Base-by-base conservation (phyloP, 2,329 filamentous ascomycete genomes). In the Ascochyta pisi region DNA sequence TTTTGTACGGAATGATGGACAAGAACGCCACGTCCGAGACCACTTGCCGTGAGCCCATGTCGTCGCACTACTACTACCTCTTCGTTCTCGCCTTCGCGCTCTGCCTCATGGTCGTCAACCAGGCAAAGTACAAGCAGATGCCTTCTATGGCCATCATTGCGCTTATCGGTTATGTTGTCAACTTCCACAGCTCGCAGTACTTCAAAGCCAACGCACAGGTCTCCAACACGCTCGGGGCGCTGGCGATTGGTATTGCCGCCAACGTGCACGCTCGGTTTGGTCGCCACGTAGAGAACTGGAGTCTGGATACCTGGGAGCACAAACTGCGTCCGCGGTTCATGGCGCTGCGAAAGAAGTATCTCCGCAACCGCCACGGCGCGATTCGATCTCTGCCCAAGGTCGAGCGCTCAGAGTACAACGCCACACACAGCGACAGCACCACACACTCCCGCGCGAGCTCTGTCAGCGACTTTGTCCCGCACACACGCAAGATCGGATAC, bases 201-300 rank as follows among this genome's bases (percentile, higher is more conserved):
- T 91, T 94, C 70, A 77, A 82, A 23, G 84, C 82, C 45, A 92
- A 91, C 65, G 84, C 86, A 0, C 90, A 93, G 62, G 85, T 96
- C 29, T 87, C 88, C 51, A 92, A 89, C 74, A 91, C 90, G 38
- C 82, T 95, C 2, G 90, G 90, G 29, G 90, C 91, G 0, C 82
- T 96, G 46, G 84, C 86, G 0, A 86, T 96, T 13, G 91, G 91
- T 10, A 83, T 93, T 31, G 78, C 92, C 45, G 91, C 90, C 3
- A 96, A 96, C 63, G 70, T 92, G 2, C 94, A 95, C 77, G 89
- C 88, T 13, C 84, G 91, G 2, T 76, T 87, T n/a, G 85, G 86
- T 15, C 79, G 82, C 4, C 79, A 84, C 58, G 73, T 83, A 6
- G 82, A 88, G 64, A 88, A 87, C 62, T 77, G 74, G 48, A 79